Percentiles rank a stretch among this genome's conserved stretches.
phyloP scores from a whole-genome alignment of 202 grass and related monocot genomes.

The Zizania palustris region DNA sequence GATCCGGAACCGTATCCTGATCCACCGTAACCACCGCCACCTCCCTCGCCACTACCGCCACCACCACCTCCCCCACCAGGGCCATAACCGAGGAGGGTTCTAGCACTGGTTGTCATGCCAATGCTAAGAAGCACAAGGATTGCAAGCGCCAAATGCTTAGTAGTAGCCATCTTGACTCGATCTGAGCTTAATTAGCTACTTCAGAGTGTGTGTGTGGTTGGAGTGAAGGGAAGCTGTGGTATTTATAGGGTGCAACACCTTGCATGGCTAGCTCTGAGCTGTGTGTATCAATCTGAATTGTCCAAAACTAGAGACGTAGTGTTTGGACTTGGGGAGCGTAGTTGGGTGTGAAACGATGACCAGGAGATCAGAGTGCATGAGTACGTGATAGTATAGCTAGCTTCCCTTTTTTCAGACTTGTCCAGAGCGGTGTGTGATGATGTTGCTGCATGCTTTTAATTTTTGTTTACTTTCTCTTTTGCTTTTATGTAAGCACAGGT shows the following conservation, averaged over 20 bases:
- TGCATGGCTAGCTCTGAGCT: conserved; percentile 23
- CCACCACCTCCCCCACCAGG: conserved; percentile 20
- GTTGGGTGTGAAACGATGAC: conserved; percentile 47
- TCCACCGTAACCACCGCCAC: conserved; percentile 33
- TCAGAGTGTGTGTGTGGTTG: conserved; percentile 5
- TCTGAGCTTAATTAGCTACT: conserved; percentile 23
- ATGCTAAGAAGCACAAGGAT: conserved; percentile 52
- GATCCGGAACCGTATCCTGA: conserved; percentile 33
- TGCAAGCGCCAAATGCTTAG: conserved; percentile 44
- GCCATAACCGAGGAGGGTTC: conserved; percentile 33
- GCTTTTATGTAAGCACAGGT: conserved; percentile 32
- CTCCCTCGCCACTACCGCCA: conserved; percentile 26
- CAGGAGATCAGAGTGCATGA: not conserved
- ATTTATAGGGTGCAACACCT: conserved; percentile 43
- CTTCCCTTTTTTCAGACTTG: conserved; percentile 34
- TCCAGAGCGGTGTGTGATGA: conserved; percentile 13
- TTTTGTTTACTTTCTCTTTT: not conserved
- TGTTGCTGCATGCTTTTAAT: not conserved
- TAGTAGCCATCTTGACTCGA: conserved; percentile 47
- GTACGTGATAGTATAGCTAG: conserved; percentile 19
- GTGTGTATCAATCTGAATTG: conserved; percentile 19
- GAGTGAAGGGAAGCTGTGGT: conserved; percentile 12
- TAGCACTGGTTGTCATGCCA: conserved; percentile 34
- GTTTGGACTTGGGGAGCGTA: not conserved
- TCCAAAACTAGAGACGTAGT: conserved; percentile 40